phyloP scores from a whole-genome alignment of 106 monocot genomes.

The Dendrobium officinale region DNA sequence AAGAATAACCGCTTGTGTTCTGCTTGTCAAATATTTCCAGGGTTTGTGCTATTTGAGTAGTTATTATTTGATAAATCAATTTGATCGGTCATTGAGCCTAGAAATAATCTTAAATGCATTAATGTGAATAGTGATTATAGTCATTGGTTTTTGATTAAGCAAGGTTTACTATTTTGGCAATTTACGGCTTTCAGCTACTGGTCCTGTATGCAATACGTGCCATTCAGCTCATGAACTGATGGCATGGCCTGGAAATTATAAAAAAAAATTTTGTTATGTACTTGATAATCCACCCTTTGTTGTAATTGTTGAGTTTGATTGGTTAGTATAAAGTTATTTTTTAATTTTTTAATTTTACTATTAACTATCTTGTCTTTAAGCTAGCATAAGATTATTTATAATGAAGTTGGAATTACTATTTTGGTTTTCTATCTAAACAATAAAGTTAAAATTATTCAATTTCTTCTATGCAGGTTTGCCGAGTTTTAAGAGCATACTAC shows the following conservation, averaged over 20 bases:
- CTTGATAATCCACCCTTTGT: neutral
- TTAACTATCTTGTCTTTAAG: neutral
- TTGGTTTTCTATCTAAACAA: neutral
- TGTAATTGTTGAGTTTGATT: neutral
- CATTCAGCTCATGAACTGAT: neutral
- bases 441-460: neutral
- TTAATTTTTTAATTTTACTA: neutral
- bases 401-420: neutral
- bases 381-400: neutral
- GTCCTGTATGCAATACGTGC: neutral
- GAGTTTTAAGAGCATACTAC: constrained; percentile 75
- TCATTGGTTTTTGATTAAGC: neutral
- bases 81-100: neutral
- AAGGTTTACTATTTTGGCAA: neutral
- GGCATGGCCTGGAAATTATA: neutral
- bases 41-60: neutral
- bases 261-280: neutral
- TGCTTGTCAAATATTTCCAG: neutral
- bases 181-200: neutral
- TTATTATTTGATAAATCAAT: neutral
- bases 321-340: neutral
- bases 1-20: neutral
- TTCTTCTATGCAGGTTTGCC: constrained; percentile 55
- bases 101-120: neutral
- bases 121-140: neutral